A percentile compares a stretch with the other conserved stretches of the same genome.
These are phyloP conservation scores for Excoecaria cochinchinensis DNA, from an alignment of 345 rosid species.

Conservation along the genomic window DNA sequence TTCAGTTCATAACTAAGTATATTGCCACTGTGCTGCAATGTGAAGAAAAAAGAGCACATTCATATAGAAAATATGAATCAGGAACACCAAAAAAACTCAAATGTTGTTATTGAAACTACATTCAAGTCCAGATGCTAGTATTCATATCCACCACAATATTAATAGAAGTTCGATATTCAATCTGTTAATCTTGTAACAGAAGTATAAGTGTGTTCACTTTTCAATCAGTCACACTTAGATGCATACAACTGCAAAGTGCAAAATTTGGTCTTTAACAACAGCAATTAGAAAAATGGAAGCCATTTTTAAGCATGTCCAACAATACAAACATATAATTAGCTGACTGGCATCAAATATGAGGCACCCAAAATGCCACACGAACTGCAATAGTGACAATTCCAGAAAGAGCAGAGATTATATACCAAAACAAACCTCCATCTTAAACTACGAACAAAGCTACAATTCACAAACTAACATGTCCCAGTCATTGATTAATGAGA, in stretches of 20 bases:
- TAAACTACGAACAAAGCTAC: too few species aligned
- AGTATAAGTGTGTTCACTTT: background rate
- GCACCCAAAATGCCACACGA: background rate
- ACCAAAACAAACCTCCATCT: background rate
- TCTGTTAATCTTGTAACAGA: background rate
- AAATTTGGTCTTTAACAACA: background rate
- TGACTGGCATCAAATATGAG: background rate
- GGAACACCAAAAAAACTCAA: background rate
- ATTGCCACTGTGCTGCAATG: constrained; percentile 39
- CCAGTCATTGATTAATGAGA: too few species aligned
- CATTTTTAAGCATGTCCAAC: background rate
- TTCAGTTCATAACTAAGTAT: constrained; percentile 33
- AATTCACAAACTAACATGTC: too few species aligned
- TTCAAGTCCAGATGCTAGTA: background rate
- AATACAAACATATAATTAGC: background rate
- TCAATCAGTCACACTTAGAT: background rate
- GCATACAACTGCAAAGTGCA: background rate
- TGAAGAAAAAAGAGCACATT: constrained; percentile 3
- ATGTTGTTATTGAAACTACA: background rate
- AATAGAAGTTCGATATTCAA: background rate
- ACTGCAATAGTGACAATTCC: background rate
- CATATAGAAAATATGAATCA: background rate
- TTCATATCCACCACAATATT: background rate
- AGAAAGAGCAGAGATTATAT: background rate
- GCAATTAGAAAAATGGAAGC: background rate